Percentiles rank a stretch among this genome's conserved stretches.
Evolutionary conservation across 2,329 filamentous ascomycete genomes (phyloP).

Genomic region (Epichloe sp.): DNA sequence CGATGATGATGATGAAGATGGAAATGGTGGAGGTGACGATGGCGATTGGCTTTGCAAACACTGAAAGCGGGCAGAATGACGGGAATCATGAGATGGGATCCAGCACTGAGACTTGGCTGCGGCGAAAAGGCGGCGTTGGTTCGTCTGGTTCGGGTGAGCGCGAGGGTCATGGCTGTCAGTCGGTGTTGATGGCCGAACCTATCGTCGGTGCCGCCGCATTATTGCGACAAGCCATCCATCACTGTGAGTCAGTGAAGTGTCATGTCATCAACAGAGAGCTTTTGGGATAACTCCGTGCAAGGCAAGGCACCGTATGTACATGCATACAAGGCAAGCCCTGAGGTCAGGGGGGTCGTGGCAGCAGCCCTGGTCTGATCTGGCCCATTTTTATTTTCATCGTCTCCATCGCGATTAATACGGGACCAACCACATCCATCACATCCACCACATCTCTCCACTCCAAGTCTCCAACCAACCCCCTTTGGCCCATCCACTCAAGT

Average conservation of each 20-base stretch:
- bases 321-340: no score
- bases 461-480: background rate
- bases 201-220: background rate
- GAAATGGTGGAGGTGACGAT: background rate
- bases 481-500: background rate
- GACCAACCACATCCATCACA: background rate
- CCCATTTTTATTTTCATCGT: constrained; percentile 4
- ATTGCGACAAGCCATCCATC: background rate
- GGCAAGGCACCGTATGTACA: no score
- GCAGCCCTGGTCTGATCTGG: background rate
- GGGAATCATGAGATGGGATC: no score
- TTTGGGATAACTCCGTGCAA: no score
- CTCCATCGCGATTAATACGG: background rate
- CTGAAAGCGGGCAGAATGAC: background rate
- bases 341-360: no score
- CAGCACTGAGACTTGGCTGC: background rate
- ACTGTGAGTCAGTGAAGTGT: no score
- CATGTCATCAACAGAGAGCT: no score
- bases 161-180: background rate
- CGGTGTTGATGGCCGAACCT: background rate
- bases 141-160: background rate
- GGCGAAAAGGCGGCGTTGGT: background rate
- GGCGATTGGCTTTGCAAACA: background rate
- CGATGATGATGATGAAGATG: background rate
- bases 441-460: no score